Percentiles rank a stretch among this genome's conserved stretches.
These are phyloP conservation scores for Thermomucor indicae-seudaticae DNA, from an alignment of 371 early-diverging fungal species.

Conservation along the genomic window DNA sequence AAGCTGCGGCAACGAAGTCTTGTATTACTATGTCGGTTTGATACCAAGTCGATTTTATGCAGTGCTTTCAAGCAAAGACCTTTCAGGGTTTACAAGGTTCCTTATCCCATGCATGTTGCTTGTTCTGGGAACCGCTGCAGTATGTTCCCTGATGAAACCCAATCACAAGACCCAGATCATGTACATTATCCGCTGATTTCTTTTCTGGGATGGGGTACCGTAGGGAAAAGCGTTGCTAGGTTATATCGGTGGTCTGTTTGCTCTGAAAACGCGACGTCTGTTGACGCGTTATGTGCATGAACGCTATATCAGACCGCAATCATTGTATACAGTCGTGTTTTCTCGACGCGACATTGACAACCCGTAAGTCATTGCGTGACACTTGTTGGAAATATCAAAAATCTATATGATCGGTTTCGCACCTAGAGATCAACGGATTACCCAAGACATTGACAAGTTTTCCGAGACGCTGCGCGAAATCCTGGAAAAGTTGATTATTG, in stretches of 20 bases:
- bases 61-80: constrained; percentile 61
- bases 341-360: constrained; percentile 61
- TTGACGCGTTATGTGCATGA: constrained; percentile 59
- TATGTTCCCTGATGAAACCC: too few species aligned
- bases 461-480: constrained; percentile 57
- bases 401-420: background rate
- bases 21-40: constrained; percentile 70
- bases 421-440: constrained; percentile 82
- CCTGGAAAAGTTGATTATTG: constrained; percentile 64
- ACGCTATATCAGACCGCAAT: constrained; percentile 56
- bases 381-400: background rate
- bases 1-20: constrained; percentile 48
- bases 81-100: constrained; percentile 48
- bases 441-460: constrained; percentile 87
- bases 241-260: constrained; percentile 53
- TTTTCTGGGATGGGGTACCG: too few species aligned
- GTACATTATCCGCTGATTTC: background rate
- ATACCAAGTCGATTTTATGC: constrained; percentile 71
- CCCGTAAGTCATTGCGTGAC: constrained; percentile 44
- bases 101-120: constrained; percentile 48
- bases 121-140: constrained; percentile 55
- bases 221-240: constrained; percentile 53
- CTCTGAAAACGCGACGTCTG: constrained; percentile 50
- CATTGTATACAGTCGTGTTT: constrained; percentile 56
- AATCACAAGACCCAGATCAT: too few species aligned